phyloP scores from a whole-genome alignment of 305 asterid species.

The Ajuga reptans region DNA sequence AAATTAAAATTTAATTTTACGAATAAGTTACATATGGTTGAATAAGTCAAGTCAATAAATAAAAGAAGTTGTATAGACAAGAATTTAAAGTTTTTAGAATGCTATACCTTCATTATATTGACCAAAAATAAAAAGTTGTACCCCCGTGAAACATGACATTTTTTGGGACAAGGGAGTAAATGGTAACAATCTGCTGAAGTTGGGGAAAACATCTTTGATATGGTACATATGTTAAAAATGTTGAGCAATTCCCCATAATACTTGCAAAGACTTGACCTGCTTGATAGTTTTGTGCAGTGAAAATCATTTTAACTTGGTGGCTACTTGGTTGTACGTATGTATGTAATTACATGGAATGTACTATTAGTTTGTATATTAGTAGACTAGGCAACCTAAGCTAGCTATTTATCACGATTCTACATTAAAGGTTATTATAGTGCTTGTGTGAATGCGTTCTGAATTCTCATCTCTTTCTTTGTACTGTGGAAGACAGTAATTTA shows the following conservation, averaged over 20 bases:
- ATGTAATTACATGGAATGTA: not conserved
- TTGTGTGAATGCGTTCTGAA: conserved; percentile 5
- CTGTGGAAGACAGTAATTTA: not conserved
- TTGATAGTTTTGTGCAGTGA: not conserved
- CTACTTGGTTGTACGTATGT: not conserved
- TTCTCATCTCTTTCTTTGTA: not conserved
- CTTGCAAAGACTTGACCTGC: not conserved
- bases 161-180: too few species aligned
- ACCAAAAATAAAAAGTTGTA: too few species aligned
- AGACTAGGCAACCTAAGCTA: not conserved
- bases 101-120: too few species aligned
- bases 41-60: too few species aligned
- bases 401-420: not conserved
- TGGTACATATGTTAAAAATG: not conserved
- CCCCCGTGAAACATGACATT: too few species aligned
- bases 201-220: not conserved
- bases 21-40: too few species aligned
- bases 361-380: not conserved
- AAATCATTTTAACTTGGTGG: not conserved
- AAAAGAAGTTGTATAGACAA: too few species aligned
- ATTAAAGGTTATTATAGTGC: not conserved
- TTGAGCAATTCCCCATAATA: not conserved
- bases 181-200: not conserved
- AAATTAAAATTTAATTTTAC: too few species aligned
- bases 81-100: too few species aligned